These are phyloP conservation scores for Saksenaea oblongispora DNA, from an alignment of 371 early-diverging fungal species.

Conservation along the genomic window DNA sequence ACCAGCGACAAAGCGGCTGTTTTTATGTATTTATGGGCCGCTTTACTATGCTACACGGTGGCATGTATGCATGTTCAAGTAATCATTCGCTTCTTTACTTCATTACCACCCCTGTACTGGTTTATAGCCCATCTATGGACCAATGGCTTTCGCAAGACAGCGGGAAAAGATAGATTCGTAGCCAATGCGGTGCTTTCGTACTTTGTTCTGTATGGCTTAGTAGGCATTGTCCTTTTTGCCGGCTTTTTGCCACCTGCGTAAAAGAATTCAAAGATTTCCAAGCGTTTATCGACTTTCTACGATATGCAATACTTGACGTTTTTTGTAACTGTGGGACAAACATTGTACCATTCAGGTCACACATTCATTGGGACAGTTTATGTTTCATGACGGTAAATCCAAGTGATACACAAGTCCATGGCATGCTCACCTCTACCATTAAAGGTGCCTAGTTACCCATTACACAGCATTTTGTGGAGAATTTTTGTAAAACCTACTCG, in stretches of 20 bases:
- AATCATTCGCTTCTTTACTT: slow-evolving; percentile 85
- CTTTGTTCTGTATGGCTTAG: slow-evolving; percentile 69
- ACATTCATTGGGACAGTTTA: no score
- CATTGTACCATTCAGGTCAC: no score
- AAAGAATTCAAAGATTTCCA: background rate
- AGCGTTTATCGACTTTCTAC: no score
- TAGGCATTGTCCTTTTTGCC: slow-evolving; percentile 77
- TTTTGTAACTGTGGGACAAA: no score
- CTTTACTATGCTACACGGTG: slow-evolving; percentile 59
- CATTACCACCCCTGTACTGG: slow-evolving; percentile 84
- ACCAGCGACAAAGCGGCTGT: slow-evolving; percentile 13
- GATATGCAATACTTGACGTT: no score
- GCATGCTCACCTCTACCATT: no score
- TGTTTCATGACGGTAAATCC: no score
- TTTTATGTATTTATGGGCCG: slow-evolving; percentile 72
- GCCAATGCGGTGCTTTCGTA: slow-evolving; percentile 52
- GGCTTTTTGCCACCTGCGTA: slow-evolving; percentile 87
- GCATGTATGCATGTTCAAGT: slow-evolving; percentile 91
- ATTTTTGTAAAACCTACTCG: no score
- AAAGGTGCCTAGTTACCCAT: no score
- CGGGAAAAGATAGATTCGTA: slow-evolving; percentile 17
- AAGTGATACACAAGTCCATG: no score
- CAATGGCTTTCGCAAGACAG: slow-evolving; percentile 12
- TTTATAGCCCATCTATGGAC: slow-evolving; percentile 63
- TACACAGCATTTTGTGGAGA: no score